Conservation (phyloP, 331 rosid species). For the Cydonia oblonga region DNA sequence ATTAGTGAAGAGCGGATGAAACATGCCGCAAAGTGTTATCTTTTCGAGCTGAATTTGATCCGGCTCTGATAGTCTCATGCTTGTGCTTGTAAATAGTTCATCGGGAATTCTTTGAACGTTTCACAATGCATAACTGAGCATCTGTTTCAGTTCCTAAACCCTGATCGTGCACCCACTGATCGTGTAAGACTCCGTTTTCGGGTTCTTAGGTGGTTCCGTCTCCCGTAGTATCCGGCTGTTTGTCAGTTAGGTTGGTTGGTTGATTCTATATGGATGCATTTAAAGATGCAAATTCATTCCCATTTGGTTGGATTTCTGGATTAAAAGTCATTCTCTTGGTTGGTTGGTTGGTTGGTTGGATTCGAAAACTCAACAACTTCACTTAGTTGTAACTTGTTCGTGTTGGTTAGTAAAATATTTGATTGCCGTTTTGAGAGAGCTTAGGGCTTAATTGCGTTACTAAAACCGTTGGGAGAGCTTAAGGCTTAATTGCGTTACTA, state of each 20-base stretch:
- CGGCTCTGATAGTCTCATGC: background rate
- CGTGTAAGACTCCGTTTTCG: background rate
- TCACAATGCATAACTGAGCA: background rate
- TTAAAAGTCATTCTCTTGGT: background rate
- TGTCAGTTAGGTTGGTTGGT: background rate
- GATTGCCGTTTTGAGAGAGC: background rate
- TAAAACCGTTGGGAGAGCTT: background rate
- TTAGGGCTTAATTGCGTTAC: too few relatives aligned
- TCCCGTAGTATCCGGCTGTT: background rate
- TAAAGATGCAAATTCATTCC: background rate
- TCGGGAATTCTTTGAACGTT: background rate
- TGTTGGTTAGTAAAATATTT: background rate
- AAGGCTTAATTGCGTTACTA: too few relatives aligned
- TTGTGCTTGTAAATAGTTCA: background rate
- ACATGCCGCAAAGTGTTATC: too few relatives aligned
- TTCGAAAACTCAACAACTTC: background rate
- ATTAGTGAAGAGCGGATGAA: too few relatives aligned
- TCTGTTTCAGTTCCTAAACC: background rate
- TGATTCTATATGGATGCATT: too few relatives aligned
- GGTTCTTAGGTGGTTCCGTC: background rate
- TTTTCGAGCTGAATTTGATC: background rate
- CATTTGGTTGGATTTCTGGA: background rate
- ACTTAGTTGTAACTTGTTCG: background rate
- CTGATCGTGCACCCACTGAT: background rate
- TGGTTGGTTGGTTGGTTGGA: background rate